A percentile compares a stretch with the other conserved stretches of the same genome.
Conservation (phyloP, 208 protist genomes). For the Acanthamoeba royreba region DNA sequence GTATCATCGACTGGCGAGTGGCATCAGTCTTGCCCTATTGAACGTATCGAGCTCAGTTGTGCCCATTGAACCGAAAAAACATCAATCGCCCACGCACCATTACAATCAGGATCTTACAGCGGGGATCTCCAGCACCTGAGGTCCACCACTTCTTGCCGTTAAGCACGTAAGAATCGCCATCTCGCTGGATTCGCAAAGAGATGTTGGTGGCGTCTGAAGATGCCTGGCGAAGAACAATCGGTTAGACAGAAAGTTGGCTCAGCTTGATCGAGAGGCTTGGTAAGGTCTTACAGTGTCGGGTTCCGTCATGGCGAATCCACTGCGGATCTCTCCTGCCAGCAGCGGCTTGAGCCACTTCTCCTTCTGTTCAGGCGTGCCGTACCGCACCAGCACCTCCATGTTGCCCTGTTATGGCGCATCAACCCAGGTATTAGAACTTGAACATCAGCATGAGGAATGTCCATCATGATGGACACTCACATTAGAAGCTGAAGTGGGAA, state of each 20-base stretch:
- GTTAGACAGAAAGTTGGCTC: neutral
- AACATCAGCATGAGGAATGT: neutral
- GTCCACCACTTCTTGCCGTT: conserved; percentile 85
- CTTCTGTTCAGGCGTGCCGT: conserved; percentile 78
- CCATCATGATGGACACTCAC: neutral
- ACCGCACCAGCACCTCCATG: conserved; percentile 80
- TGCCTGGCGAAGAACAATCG: neutral
- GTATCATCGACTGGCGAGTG: conserved; percentile 82
- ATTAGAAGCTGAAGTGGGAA: no score
- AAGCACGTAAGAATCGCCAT: conserved; percentile 77
- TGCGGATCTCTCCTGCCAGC: conserved; percentile 78
- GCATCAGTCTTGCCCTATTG: conserved; percentile 73
- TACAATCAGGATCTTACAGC: conserved; percentile 36
- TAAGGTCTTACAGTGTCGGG: conserved; percentile 61
- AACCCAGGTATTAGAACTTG: no score
- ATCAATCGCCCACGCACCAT: neutral
- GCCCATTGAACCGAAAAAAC: neutral
- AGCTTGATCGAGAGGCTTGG: neutral
- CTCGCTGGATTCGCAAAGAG: conserved; percentile 32
- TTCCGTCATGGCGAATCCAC: conserved; percentile 86
- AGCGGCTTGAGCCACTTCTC: conserved; percentile 78
- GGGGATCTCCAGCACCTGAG: conserved; percentile 60
- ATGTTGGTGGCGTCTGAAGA: conserved; percentile 77
- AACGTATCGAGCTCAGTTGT: neutral
- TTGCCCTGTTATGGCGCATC: no score